Evolutionary conservation across 805 yeast genomes (phyloP).

Genomic region (Hemisphaericaspora nanyangensis): DNA sequence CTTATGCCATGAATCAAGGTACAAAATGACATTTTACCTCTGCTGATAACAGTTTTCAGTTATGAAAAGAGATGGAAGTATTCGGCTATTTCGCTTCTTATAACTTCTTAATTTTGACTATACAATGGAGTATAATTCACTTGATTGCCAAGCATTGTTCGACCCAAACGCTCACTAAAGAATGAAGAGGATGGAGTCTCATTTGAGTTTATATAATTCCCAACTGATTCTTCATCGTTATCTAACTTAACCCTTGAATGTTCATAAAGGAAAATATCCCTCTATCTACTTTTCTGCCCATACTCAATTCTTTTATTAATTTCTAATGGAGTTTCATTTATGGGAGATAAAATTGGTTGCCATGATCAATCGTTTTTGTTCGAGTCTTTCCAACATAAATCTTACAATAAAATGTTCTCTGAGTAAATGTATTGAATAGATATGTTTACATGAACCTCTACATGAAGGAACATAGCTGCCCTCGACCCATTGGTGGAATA

Average conservation of each 20-base stretch:
- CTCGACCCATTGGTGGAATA: no score
- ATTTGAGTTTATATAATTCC: slow-evolving; percentile 84
- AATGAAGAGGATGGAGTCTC: slow-evolving; percentile 17
- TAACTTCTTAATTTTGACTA: no score
- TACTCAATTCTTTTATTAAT: slow-evolving; percentile 77
- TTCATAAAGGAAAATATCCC: slow-evolving; percentile 84
- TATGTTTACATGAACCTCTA: no score
- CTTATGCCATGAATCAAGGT: no score
- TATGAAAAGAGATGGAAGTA: no score
- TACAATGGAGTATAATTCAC: slow-evolving; percentile 60
- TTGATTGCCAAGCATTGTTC: slow-evolving; percentile 7
- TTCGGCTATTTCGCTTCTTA: no score
- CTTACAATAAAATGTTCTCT: no score
- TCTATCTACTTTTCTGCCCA: slow-evolving; percentile 80
- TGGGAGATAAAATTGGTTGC: slow-evolving; percentile 10
- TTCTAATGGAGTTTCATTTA: slow-evolving; percentile 26
- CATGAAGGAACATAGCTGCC: no score
- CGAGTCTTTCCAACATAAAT: slow-evolving; percentile 63
- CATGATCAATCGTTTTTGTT: slow-evolving; percentile 57
- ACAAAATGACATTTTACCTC: no score
- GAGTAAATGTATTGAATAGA: no score
- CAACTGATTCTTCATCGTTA: slow-evolving; percentile 14
- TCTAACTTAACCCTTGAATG: slow-evolving; percentile 71
- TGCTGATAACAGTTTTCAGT: no score
- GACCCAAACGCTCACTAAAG: slow-evolving; percentile 6